Evolutionary conservation across 139 green algal genomes (phyloP), one percentile per base, ranked within the genome.

Genomic region (Chlorella sorokiniana): DNA sequence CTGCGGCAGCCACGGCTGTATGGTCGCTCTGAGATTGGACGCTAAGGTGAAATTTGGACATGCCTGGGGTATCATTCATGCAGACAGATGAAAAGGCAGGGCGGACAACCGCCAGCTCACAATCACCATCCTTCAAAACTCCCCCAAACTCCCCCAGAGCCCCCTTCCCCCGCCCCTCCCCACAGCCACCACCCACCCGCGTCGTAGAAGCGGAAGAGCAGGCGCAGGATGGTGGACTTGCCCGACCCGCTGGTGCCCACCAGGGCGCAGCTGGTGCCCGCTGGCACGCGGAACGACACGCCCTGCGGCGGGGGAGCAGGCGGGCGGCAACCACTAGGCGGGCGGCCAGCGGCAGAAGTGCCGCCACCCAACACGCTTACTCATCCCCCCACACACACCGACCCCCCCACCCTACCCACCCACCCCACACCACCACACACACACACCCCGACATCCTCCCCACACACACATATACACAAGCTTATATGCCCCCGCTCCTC

Each of bases 121-220:
- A n/a, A 29, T 10, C 56, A 65, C 56, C 16, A 29, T 33, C 56
- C 6, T 6, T 10, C 56, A 11, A 11, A 59, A 59, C 48, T 16
- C 11, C 48, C 48, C 11, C 48, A 11, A 59, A 11, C 11, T 25
- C 48, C 48, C 11, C 16, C 48, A 59, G 14, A 59, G 16, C 65
- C 37, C 40, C 37, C 37, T 52, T 52, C 0, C 6, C 62, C 63
- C 14, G 5, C 31, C 25, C n/a, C 27, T 33, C 4, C 61, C 33
- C 61, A 35, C 63, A 45, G 16, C 1, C 33, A 44, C 63, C 63
- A 14, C 33, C 63, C 6, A 14, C 73, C 45, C 41, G 87, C 79
- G 63, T 99, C 96, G 64, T 97, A 98, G 72, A 98, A 96, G 27
- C 95, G 88, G 82, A 93, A 96, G 33, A 97, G 85, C 79, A 97